Evolutionary conservation across 2,329 filamentous ascomycete species (phyloP).

Genomic region (Allantophomopsis cytisporea): DNA sequence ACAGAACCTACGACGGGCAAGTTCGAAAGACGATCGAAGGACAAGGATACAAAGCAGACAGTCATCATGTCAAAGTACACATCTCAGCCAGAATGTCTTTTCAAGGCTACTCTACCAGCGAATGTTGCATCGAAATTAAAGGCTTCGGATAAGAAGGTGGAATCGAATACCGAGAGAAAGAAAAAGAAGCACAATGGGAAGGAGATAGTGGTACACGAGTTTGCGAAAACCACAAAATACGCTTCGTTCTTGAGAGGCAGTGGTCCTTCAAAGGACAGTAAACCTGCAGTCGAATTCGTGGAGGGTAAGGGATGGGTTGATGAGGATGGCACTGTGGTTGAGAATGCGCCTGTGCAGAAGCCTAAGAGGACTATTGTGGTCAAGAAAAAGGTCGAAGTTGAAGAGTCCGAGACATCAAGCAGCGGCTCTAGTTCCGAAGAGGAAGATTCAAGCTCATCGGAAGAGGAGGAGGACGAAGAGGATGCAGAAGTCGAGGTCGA

Average conservation of each 20-base stretch:
- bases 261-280: constrained; percentile 25
- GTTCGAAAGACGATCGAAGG: constrained; percentile 32
- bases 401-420: constrained; percentile 1
- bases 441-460: constrained; percentile 11
- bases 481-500: background rate
- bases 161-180: constrained; percentile 27
- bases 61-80: constrained; percentile 65
- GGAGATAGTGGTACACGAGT: constrained; percentile 73
- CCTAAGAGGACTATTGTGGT: constrained; percentile 2
- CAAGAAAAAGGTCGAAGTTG: constrained; percentile 3
- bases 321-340: constrained; percentile 61
- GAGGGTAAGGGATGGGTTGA: constrained; percentile 87
- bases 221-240: constrained; percentile 70
- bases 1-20: constrained; percentile 34
- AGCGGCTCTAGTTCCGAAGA: constrained; percentile 1
- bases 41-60: constrained; percentile 36
- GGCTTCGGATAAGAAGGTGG: constrained; percentile 17
- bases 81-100: constrained; percentile 66
- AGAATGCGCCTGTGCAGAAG: constrained; percentile 23
- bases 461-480: constrained; percentile 7
- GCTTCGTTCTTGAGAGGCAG: constrained; percentile 64
- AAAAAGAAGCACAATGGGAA: constrained; percentile 46
- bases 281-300: constrained; percentile 51
- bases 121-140: constrained; percentile 24
- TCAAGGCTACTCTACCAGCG: constrained; percentile 68